Evolutionary conservation across 2,329 filamentous ascomycete genomes (phyloP).

Genomic region (Kalaharituber pfeilii): DNA sequence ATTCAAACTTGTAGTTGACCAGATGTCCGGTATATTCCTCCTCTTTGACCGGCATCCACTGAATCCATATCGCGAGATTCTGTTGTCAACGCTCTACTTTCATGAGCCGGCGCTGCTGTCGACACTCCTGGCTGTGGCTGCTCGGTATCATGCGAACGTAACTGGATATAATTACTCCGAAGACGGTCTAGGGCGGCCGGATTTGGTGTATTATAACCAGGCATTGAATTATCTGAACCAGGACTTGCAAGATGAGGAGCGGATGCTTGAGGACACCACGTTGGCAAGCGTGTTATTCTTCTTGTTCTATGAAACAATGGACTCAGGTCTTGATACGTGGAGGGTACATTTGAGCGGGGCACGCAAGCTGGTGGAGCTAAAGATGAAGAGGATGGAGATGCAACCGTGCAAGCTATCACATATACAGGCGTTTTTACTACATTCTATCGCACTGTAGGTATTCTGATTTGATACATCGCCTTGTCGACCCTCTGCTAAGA

Average conservation of each 20-base stretch:
- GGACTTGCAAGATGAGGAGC: conserved; percentile 10
- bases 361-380: conserved; percentile 14
- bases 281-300: conserved; percentile 18
- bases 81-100: conserved; percentile 9
- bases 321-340: conserved; percentile 17
- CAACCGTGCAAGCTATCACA: conserved; percentile 7
- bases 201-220: conserved; percentile 15
- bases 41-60: conserved; percentile 16
- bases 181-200: conserved; percentile 5
- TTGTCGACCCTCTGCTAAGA: background rate
- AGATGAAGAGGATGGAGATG: conserved; percentile 7
- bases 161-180: conserved; percentile 12
- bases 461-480: background rate
- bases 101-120: conserved; percentile 15
- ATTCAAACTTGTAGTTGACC: conserved; percentile 10
- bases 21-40: conserved; percentile 17
- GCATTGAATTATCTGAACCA: conserved; percentile 12
- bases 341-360: conserved; percentile 17
- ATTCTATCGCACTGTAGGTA: conserved; percentile 15
- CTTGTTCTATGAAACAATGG: conserved; percentile 18
- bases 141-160: conserved; percentile 6
- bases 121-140: conserved; percentile 16
- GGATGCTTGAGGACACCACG: conserved; percentile 13
- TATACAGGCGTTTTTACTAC: conserved; percentile 15
- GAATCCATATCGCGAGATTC: conserved; percentile 17